Evolutionary conservation across 345 rosid genomes (phyloP).

Genomic region (Arabis hirsuta): DNA sequence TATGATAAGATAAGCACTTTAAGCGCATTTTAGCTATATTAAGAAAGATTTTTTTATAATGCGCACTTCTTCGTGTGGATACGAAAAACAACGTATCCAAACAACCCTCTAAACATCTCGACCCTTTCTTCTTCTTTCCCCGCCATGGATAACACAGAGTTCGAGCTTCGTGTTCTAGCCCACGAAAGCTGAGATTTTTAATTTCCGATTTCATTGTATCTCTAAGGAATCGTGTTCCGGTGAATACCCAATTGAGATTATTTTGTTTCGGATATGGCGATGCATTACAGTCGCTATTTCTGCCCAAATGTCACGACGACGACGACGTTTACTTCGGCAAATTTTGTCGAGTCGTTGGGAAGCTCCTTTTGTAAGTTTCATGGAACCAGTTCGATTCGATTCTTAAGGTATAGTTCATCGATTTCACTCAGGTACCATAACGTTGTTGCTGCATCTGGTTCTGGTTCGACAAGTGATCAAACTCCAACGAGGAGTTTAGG

Average conservation of each 20-base stretch:
- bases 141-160: constrained; percentile 44
- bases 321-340: constrained; percentile 11
- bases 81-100: constrained; percentile 30
- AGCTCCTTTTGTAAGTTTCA: constrained; percentile 52
- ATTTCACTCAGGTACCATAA: constrained; percentile 39
- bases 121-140: constrained; percentile 19
- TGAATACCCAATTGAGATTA: constrained; percentile 10
- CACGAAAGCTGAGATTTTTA: constrained; percentile 3
- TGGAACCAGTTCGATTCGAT: constrained; percentile 42
- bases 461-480: constrained; percentile 15
- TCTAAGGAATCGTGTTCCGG: no score
- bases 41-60: not conserved
- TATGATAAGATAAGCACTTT: not conserved
- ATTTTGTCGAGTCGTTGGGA: constrained; percentile 18
- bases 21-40: not conserved
- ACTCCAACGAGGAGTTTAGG: constrained; percentile 39
- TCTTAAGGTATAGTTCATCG: constrained; percentile 51
- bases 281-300: constrained; percentile 60
- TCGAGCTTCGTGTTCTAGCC: constrained; percentile 21
- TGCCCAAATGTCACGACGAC: constrained; percentile 42
- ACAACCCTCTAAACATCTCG: constrained; percentile 31
- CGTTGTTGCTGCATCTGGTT: not conserved
- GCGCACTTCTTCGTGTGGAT: constrained; percentile 6
- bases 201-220: no score
- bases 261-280: constrained; percentile 49